These are phyloP conservation scores for Kodamaea alishanica DNA, from an alignment of 1,139 yeast species.

Conservation along the genomic window DNA sequence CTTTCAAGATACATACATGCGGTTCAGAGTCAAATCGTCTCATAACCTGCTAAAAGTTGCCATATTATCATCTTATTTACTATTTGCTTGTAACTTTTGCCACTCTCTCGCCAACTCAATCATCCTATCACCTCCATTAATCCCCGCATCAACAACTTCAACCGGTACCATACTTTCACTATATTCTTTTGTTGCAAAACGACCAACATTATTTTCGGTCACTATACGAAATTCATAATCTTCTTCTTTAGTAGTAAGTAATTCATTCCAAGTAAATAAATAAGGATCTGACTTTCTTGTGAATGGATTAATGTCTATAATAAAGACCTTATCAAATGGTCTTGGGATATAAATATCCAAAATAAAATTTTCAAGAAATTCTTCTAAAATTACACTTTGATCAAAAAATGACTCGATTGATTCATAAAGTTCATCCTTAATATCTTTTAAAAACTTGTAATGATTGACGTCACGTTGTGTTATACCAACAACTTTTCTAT, in stretches of 20 bases:
- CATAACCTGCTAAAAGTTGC: neutral
- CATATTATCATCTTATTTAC: neutral
- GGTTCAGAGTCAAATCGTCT: too few species aligned
- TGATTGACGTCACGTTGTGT: constrained; percentile 84
- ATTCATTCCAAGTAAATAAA: constrained; percentile 81
- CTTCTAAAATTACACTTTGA: constrained; percentile 5
- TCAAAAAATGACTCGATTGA: constrained; percentile 50
- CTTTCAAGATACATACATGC: too few species aligned
- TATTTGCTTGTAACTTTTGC: constrained; percentile 21
- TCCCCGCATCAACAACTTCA: constrained; percentile 82
- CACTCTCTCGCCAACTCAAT: constrained; percentile 63
- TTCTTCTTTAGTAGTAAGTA: constrained; percentile 30
- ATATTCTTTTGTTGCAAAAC: constrained; percentile 77
- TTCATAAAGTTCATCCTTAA: constrained; percentile 44
- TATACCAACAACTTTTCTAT: constrained; percentile 61
- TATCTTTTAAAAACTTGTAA: constrained; percentile 59
- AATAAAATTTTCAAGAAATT: constrained; percentile 56
- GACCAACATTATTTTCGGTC: constrained; percentile 59
- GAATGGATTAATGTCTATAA: constrained; percentile 86
- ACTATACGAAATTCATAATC: constrained; percentile 62
- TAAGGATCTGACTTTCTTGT: constrained; percentile 71
- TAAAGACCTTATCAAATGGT: constrained; percentile 60
- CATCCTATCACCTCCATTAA: constrained; percentile 57
- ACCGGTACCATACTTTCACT: constrained; percentile 88
- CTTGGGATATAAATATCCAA: constrained; percentile 81